These are phyloP conservation scores for Fusarium temperatum DNA, from an alignment of 2,329 filamentous ascomycete genomes.

Conservation along the genomic window DNA sequence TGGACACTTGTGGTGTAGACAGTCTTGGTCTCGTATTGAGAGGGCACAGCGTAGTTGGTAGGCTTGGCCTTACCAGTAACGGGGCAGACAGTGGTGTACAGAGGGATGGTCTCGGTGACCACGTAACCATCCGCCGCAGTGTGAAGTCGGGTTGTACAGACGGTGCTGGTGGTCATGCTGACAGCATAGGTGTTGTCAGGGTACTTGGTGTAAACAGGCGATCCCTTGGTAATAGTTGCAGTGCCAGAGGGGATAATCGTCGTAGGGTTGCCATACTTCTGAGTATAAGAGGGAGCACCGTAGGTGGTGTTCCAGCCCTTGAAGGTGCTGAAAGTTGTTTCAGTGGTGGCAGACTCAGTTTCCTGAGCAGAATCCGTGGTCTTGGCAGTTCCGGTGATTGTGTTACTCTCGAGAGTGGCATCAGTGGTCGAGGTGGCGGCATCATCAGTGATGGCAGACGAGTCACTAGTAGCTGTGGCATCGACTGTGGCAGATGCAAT, in stretches of 20 bases:
- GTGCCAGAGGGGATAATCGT: constrained; percentile 1
- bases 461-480: not conserved
- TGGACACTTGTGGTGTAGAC: constrained; percentile 63
- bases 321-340: constrained; percentile 25
- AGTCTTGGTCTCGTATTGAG: constrained; percentile 46
- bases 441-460: not conserved
- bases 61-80: constrained; percentile 40
- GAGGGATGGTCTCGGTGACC: constrained; percentile 51
- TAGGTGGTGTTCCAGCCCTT: constrained; percentile 31
- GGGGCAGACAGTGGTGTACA: constrained; percentile 58
- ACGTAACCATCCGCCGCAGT: constrained; percentile 51
- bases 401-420: not conserved
- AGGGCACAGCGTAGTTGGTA: constrained; percentile 2
- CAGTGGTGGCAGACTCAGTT: constrained; percentile 1
- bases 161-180: constrained; percentile 45
- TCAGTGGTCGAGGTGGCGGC: not conserved
- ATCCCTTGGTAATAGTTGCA: constrained; percentile 3
- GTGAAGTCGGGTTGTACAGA: constrained; percentile 55
- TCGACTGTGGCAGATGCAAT: not conserved
- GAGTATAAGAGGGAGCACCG: not conserved
- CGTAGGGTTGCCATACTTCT: constrained; percentile 5
- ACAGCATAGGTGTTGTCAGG: constrained; percentile 7
- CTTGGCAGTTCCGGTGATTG: not conserved
- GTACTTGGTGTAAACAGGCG: constrained; percentile 15
- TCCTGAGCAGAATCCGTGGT: not conserved